These are phyloP conservation scores for Pythium myriotylum DNA, from an alignment of 352 stramenopile genomes.

Conservation along the genomic window DNA sequence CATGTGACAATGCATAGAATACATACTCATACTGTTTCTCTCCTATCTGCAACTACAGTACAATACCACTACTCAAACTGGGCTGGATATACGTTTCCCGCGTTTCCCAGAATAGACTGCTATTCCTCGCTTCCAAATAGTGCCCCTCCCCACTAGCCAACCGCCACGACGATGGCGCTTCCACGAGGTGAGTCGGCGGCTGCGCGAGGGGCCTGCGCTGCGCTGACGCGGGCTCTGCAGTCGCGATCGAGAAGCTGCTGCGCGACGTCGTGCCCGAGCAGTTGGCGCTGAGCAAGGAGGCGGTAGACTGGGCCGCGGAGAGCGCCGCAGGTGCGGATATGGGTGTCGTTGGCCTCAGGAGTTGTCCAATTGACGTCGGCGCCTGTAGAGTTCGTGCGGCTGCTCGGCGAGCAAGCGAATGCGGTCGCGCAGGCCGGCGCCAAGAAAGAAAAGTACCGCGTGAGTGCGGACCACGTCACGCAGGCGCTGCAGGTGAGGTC, in stretches of 20 bases:
- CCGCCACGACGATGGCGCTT: constrained; percentile 3
- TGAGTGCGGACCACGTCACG: constrained; percentile 59
- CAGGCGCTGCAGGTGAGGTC: constrained; percentile 49
- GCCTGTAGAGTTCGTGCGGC: constrained; percentile 48
- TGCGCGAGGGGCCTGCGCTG: too few species aligned
- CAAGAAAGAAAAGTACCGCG: constrained; percentile 73
- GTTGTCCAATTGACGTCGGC: not conserved
- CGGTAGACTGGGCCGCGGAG: constrained; percentile 67
- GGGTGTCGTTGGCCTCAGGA: not conserved
- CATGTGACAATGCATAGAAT: too few species aligned
- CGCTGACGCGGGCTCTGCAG: constrained; percentile 7
- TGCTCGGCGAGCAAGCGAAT: constrained; percentile 56
- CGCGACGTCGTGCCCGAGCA: constrained; percentile 58
- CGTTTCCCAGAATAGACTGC: too few species aligned
- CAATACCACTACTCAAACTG: too few species aligned
- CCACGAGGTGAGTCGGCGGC: constrained; percentile 7
- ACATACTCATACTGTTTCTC: too few species aligned
- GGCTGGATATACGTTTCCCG: too few species aligned
- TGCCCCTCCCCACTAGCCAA: too few species aligned
- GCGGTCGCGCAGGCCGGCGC: constrained; percentile 43
- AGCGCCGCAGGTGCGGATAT: constrained; percentile 41
- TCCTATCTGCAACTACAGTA: too few species aligned
- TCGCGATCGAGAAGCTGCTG: constrained; percentile 47
- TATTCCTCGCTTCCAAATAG: too few species aligned
- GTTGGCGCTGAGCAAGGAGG: constrained; percentile 61